These are phyloP conservation scores for Auxenochlorella pyrenoidosa DNA, from an alignment of 139 green algal species.

Conservation along the genomic window DNA sequence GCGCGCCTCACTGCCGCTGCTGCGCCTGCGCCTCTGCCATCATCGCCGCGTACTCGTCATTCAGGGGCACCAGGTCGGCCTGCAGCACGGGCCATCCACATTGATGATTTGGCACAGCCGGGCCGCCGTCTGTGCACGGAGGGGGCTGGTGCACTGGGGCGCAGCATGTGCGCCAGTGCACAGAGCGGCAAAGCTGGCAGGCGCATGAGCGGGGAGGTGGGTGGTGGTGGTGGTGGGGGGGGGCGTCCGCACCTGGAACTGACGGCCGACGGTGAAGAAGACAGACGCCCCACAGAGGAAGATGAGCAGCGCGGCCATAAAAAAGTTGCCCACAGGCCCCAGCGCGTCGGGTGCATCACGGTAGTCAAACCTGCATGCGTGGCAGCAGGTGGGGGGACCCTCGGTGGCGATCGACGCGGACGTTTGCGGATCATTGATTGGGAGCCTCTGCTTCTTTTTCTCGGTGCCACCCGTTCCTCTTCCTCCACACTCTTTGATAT, in stretches of 20 bases:
- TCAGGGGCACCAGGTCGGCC: constrained; percentile 19
- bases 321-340: background rate
- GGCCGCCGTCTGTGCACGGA: too few relatives aligned
- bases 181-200: background rate
- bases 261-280: constrained; percentile 21
- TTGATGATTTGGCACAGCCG: background rate
- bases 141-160: too few relatives aligned
- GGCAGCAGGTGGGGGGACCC: too few relatives aligned
- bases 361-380: background rate
- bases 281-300: constrained; percentile 1
- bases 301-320: constrained; percentile 14
- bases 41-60: background rate
- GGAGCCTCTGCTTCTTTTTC: too few relatives aligned
- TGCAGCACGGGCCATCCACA: background rate
- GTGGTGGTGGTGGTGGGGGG: background rate
- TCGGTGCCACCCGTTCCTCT: too few relatives aligned
- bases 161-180: too few relatives aligned
- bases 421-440: too few relatives aligned
- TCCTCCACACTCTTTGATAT: too few relatives aligned
- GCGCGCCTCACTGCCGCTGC: too few relatives aligned
- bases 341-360: background rate
- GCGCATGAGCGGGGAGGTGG: too few relatives aligned
- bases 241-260: constrained; percentile 9
- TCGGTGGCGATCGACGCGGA: too few relatives aligned
- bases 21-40: background rate